Evolutionary conservation across 768 basidiomycete species (phyloP).

Genomic region (Botryobasidium botryosum): DNA sequence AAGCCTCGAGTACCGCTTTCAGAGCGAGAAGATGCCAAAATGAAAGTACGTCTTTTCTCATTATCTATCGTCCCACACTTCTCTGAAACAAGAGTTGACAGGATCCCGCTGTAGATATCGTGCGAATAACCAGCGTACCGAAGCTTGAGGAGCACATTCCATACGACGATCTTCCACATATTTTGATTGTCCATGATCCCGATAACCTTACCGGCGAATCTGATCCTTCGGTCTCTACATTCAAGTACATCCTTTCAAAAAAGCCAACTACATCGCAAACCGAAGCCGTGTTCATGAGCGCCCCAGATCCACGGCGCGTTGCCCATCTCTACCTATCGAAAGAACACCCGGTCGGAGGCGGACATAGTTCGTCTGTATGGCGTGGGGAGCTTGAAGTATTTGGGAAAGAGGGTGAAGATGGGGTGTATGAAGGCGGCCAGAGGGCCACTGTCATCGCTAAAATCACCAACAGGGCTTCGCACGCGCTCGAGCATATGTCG

Average conservation of each 20-base stretch:
- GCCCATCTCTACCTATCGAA: neutral
- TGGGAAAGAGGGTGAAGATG: neutral
- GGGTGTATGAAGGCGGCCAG: neutral
- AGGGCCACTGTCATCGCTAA: conserved; percentile 1
- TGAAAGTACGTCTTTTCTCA: too few relatives aligned
- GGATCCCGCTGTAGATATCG: too few relatives aligned
- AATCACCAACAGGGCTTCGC: neutral
- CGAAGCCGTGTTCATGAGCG: neutral
- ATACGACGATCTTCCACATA: too few relatives aligned
- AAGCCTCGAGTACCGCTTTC: too few relatives aligned
- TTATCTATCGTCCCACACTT: too few relatives aligned
- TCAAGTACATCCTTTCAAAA: neutral
- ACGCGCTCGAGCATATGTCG: neutral
- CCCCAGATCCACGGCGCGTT: neutral
- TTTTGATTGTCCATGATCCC: conserved; percentile 2
- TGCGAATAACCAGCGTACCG: too few relatives aligned
- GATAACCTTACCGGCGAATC: neutral
- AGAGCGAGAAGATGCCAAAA: too few relatives aligned
- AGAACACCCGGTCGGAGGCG: neutral
- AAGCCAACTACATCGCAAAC: neutral
- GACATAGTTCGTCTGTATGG: neutral
- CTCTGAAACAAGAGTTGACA: too few relatives aligned
- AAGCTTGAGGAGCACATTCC: too few relatives aligned
- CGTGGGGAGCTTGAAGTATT: neutral
- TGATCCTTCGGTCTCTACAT: neutral